Evolutionary conservation across 2,329 filamentous ascomycete genomes (phyloP).

Genomic region (Alternaria triticimaculans): DNA sequence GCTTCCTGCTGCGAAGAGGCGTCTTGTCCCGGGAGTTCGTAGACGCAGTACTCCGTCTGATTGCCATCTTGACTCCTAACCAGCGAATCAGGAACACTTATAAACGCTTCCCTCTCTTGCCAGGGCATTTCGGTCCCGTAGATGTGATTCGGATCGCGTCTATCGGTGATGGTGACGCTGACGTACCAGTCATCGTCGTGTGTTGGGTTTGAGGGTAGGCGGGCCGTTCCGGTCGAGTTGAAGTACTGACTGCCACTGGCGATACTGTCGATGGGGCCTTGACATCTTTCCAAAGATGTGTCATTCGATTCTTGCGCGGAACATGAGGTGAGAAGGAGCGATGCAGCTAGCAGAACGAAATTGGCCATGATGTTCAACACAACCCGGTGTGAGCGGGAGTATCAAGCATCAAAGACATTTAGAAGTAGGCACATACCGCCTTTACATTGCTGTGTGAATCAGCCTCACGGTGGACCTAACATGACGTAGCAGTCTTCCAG

Average conservation of each 20-base stretch:
- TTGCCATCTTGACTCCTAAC: neutral
- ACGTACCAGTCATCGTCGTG: neutral
- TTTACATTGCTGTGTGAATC: neutral
- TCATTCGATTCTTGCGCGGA: neutral
- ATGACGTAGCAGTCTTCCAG: neutral
- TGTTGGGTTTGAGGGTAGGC: neutral
- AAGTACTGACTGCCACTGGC: neutral
- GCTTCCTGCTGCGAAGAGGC: neutral
- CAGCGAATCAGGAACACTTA: neutral
- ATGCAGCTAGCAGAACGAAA: neutral
- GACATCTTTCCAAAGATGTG: neutral
- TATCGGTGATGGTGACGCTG: constrained; percentile 2
- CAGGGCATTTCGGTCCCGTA: neutral
- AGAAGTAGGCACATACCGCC: neutral
- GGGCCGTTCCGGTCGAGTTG: neutral
- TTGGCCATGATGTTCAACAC: neutral
- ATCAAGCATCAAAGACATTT: neutral
- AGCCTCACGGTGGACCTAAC: neutral
- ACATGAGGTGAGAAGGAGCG: neutral
- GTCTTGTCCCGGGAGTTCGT: neutral
- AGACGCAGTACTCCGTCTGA: neutral
- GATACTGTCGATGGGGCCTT: neutral
- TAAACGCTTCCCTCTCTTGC: neutral
- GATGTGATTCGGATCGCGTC: neutral
- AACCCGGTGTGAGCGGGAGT: neutral